Conservation (phyloP, 208 protist genomes). For the Trypanosoma conorhini region DNA sequence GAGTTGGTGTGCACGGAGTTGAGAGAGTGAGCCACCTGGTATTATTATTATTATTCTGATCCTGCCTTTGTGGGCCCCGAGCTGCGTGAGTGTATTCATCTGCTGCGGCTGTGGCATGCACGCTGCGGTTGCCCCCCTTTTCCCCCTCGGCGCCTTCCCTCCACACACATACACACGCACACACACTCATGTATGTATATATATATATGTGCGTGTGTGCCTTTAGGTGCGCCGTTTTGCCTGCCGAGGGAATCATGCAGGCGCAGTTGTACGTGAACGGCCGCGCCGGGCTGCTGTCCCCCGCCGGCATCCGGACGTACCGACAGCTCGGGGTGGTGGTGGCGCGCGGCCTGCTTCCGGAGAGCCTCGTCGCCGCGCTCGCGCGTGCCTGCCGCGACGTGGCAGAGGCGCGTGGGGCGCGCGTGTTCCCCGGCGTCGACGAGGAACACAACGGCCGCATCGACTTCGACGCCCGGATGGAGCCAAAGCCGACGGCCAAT, state of each 20-base stretch:
- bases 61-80: too few relatives aligned
- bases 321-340: conserved; percentile 62
- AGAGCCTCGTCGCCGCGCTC: conserved; percentile 22
- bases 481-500: conserved; percentile 24
- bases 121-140: too few relatives aligned
- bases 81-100: too few relatives aligned
- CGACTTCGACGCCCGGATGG: conserved; percentile 31
- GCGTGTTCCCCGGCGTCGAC: conserved; percentile 69
- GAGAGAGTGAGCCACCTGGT: too few relatives aligned
- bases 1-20: too few relatives aligned
- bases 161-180: not conserved
- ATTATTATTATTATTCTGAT: too few relatives aligned
- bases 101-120: too few relatives aligned
- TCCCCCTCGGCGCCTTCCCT: too few relatives aligned
- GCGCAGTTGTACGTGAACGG: conserved; percentile 39
- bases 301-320: conserved; percentile 55
- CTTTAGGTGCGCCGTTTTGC: not conserved
- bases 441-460: conserved; percentile 39
- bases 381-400: conserved; percentile 34
- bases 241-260: not conserved
- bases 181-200: conserved; percentile 21
- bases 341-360: conserved; percentile 42
- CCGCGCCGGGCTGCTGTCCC: conserved; percentile 36
- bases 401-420: conserved; percentile 34
- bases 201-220: conserved; percentile 10